Evolutionary conservation across 805 yeast genomes (phyloP).

Genomic region (Zygotorulaspora chibaensis): DNA sequence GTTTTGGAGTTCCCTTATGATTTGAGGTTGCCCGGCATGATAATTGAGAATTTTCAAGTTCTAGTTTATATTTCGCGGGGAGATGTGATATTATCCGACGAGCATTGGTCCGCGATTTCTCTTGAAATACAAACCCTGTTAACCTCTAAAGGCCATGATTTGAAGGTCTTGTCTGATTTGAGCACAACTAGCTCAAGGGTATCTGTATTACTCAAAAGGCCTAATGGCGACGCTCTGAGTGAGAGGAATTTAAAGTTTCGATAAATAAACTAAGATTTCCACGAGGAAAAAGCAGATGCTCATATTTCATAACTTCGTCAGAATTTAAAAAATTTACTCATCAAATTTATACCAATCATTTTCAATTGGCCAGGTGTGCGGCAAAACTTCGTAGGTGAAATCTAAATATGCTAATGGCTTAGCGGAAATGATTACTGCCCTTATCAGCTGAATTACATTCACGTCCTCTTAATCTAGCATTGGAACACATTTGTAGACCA

Average conservation of each 20-base stretch:
- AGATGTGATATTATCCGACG: not conserved
- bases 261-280: not conserved
- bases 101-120: not conserved
- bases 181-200: constrained; percentile 1
- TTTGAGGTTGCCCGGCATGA: constrained; percentile 9
- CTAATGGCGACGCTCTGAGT: not conserved
- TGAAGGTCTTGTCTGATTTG: constrained; percentile 4
- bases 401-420: too few relatives aligned
- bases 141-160: constrained; percentile 6
- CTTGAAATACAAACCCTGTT: constrained; percentile 10
- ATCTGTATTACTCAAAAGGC: constrained; percentile 4
- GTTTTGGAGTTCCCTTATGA: constrained; percentile 15
- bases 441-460: too few relatives aligned
- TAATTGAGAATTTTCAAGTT: constrained; percentile 13
- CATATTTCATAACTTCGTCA: too few relatives aligned
- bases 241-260: not conserved
- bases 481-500: too few relatives aligned
- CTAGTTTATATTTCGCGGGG: constrained; percentile 4
- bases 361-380: too few relatives aligned
- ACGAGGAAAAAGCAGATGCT: too few relatives aligned
- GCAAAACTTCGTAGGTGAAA: too few relatives aligned
- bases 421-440: too few relatives aligned
- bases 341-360: too few relatives aligned
- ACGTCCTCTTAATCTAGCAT: too few relatives aligned
- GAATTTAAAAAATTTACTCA: too few relatives aligned